phyloP scores from a whole-genome alignment of 495 filamentous ascomycete species.

The Aeminium ludgeri region DNA sequence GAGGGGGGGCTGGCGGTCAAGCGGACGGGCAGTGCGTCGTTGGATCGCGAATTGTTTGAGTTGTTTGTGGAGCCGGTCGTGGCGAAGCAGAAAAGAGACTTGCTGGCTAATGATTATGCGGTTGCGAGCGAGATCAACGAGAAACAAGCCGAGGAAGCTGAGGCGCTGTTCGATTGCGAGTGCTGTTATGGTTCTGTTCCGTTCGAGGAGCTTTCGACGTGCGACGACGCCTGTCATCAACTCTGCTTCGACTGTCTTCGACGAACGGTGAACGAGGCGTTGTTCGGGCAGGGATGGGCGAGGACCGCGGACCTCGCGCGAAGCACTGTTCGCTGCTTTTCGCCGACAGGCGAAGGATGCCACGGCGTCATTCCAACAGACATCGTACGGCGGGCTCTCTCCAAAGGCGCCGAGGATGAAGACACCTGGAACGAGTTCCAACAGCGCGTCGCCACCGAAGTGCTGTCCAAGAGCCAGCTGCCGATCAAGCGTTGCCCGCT shows the following conservation, averaged over 20 bases:
- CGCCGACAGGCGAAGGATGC: conserved; percentile 45
- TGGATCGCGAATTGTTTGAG: conserved; percentile 62
- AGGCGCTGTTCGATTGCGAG: conserved; percentile 68
- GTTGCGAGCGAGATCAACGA: conserved; percentile 56
- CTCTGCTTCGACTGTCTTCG: conserved; percentile 77
- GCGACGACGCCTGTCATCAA: conserved; percentile 52
- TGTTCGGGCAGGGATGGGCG: conserved; percentile 86
- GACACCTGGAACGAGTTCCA: conserved; percentile 58
- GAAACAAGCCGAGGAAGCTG: conserved; percentile 51
- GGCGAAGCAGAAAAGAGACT: conserved; percentile 34
- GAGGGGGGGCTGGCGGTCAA: conserved; percentile 37
- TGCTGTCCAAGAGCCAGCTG: conserved; percentile 49
- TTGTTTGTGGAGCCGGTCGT: conserved; percentile 49
- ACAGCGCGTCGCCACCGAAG: conserved; percentile 55
- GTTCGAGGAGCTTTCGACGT: conserved; percentile 70
- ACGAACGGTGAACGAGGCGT: conserved; percentile 58
- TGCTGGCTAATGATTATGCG: conserved; percentile 42
- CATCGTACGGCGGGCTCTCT: conserved; percentile 54
- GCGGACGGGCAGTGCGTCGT: conserved; percentile 55
- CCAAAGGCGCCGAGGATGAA: conserved; percentile 45
- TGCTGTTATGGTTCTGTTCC: conserved; percentile 69
- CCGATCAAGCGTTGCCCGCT: conserved; percentile 78
- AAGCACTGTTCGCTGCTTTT: conserved; percentile 64
- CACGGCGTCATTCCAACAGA: conserved; percentile 49
- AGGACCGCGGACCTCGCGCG: conserved; percentile 54